Percentiles rank a stretch among this genome's conserved stretches.
Conservation (phyloP, 371 early-diverging fungal species). For the Pancytospora epiphaga region DNA sequence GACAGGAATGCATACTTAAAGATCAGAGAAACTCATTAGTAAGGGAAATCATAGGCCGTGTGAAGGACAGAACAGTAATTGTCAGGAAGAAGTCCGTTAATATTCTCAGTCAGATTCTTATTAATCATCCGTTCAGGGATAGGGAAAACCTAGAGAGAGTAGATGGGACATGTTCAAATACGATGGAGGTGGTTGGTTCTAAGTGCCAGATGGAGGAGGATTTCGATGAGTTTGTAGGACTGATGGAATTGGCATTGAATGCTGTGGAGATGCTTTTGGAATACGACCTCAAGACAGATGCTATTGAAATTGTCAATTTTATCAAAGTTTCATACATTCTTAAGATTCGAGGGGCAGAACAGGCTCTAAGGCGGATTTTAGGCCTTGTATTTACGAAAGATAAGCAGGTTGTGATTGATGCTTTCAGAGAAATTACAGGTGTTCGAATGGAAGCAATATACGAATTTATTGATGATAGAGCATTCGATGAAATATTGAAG, state of each 20-base stretch:
- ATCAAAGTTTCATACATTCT: slow-evolving; percentile 42
- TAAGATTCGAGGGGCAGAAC: slow-evolving; percentile 25
- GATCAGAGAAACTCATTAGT: slow-evolving; percentile 39
- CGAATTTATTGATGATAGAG: slow-evolving; percentile 22
- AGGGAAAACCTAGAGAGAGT: slow-evolving; percentile 10
- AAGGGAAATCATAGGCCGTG: slow-evolving; percentile 36
- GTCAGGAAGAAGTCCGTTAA: slow-evolving; percentile 56
- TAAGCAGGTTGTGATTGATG: slow-evolving; percentile 17
- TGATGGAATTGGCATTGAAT: slow-evolving; percentile 47
- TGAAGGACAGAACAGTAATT: slow-evolving; percentile 56
- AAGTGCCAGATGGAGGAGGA: slow-evolving; percentile 11
- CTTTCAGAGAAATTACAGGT: slow-evolving; percentile 14
- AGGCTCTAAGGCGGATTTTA: slow-evolving; percentile 25
- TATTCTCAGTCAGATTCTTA: slow-evolving; percentile 44
- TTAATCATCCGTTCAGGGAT: slow-evolving; percentile 55
- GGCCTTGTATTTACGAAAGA: slow-evolving; percentile 37
- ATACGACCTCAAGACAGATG: slow-evolving; percentile 18
- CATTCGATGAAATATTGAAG: slow-evolving; percentile 12
- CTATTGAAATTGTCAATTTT: slow-evolving; percentile 34
- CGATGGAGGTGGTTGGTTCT: slow-evolving; percentile 6
- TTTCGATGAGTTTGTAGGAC: slow-evolving; percentile 34
- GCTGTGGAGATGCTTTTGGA: slow-evolving; percentile 14
- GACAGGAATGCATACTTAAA: slow-evolving; percentile 33
- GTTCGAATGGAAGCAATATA: not conserved
- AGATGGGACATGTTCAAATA: not conserved